Conservation (phyloP, 495 filamentous ascomycete genomes). For the Talaromyces ruber region DNA sequence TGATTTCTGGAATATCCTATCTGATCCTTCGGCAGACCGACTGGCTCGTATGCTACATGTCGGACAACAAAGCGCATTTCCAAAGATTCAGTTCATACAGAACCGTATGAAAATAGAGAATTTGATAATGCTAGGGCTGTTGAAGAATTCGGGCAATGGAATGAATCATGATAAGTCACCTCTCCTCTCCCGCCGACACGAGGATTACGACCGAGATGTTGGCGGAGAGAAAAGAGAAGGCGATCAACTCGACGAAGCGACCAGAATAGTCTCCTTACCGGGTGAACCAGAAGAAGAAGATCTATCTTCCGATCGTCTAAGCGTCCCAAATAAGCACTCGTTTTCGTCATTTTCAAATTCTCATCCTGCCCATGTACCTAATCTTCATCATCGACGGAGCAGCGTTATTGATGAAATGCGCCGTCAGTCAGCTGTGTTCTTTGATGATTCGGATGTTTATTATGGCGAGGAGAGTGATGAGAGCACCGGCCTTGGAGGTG, state of each 20-base stretch:
- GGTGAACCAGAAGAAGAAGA: not conserved
- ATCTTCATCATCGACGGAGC: conserved; percentile 18
- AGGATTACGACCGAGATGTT: not conserved
- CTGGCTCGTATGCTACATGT: conserved; percentile 81
- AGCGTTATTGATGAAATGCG: conserved; percentile 51
- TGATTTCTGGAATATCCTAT: conserved; percentile 81
- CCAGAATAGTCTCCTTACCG: not conserved
- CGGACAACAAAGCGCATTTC: conserved; percentile 78
- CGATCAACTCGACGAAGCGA: conserved; percentile 1
- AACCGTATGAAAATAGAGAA: conserved; percentile 81
- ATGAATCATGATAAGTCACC: conserved; percentile 17
- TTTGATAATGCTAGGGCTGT: conserved; percentile 65
- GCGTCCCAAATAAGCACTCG: not conserved
- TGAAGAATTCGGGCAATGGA: conserved; percentile 35
- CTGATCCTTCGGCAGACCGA: conserved; percentile 65
- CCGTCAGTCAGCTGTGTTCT: conserved; percentile 54
- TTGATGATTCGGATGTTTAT: conserved; percentile 44
- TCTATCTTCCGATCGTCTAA: not conserved
- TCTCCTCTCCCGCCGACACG: conserved; percentile 18
- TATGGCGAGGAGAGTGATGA: conserved; percentile 23
- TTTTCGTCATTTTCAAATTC: not conserved
- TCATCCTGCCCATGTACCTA: not conserved
- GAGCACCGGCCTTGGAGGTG: conserved; percentile 3
- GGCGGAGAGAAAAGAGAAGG: not conserved
- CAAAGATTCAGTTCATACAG: conserved; percentile 81